Percentiles rank a stretch among this genome's conserved stretches.
phyloP scores from a whole-genome alignment of 768 basidiomycete species.

The Roridomyces roridus region DNA sequence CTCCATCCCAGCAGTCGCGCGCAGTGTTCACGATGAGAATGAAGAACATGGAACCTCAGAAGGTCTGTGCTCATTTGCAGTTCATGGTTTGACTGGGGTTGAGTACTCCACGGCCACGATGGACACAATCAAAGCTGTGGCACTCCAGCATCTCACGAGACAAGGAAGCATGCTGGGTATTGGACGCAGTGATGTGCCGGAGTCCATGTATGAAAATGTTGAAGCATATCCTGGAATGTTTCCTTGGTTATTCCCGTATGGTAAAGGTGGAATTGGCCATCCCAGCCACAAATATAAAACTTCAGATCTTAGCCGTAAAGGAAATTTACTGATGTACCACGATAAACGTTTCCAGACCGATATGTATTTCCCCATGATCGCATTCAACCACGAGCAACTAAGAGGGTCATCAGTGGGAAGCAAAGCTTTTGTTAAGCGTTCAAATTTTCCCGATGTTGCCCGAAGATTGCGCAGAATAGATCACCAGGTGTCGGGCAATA shows the following conservation, averaged over 20 bases:
- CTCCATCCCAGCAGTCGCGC: background rate
- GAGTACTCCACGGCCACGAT: constrained; percentile 18
- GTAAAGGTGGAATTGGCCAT: constrained; percentile 36
- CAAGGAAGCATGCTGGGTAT: constrained; percentile 25
- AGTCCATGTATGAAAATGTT: constrained; percentile 37
- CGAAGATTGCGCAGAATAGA: constrained; percentile 29
- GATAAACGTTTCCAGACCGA: constrained; percentile 37
- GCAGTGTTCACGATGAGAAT: constrained; percentile 12
- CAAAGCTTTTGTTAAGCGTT: constrained; percentile 33
- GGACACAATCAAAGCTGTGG: constrained; percentile 25
- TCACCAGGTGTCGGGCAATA: constrained; percentile 20
- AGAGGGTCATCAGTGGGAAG: constrained; percentile 32
- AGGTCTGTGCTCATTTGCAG: constrained; percentile 42
- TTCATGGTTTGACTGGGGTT: constrained; percentile 41
- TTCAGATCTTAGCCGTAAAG: constrained; percentile 27
- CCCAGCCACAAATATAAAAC: constrained; percentile 6
- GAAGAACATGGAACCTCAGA: constrained; percentile 22
- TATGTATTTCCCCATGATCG: constrained; percentile 38
- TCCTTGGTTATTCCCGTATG: constrained; percentile 47
- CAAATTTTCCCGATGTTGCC: constrained; percentile 33
- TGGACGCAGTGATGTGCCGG: constrained; percentile 22
- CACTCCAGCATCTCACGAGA: constrained; percentile 26
- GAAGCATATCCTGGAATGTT: constrained; percentile 43
- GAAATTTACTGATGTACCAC: constrained; percentile 36
- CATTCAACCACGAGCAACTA: constrained; percentile 48